Percentiles rank a stretch among this genome's conserved stretches.
phyloP scores from a whole-genome alignment of 441 rosid species.

The Caryocar brasiliense region DNA sequence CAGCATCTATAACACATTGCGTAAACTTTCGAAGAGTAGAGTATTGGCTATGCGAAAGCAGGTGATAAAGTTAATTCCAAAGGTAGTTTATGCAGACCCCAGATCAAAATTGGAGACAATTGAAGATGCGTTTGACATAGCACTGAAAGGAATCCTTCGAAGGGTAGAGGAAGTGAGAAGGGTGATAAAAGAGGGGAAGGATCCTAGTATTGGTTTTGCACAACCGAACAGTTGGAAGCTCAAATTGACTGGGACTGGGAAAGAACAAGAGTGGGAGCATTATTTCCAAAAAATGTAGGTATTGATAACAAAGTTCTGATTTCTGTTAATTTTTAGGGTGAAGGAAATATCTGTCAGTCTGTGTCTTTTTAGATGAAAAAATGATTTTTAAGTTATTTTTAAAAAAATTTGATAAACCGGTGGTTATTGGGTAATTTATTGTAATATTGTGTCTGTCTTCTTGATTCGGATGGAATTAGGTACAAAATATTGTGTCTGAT shows the following conservation, averaged over 20 bases:
- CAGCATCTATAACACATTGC: slow-evolving; percentile 9
- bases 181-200: slow-evolving; percentile 13
- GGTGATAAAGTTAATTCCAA: slow-evolving; percentile 25
- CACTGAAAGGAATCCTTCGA: slow-evolving; percentile 30
- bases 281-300: neutral
- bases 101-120: neutral
- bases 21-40: neutral
- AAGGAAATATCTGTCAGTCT: no score
- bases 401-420: no score
- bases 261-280: slow-evolving; percentile 1
- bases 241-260: neutral
- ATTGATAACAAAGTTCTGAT: no score
- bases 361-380: no score
- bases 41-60: slow-evolving; percentile 16
- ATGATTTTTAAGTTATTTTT: no score
- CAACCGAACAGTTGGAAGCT: slow-evolving; percentile 1
- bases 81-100: slow-evolving; percentile 23
- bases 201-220: slow-evolving; percentile 20
- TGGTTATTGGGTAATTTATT: no score
- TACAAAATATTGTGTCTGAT: no score
- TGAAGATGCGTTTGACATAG: slow-evolving; percentile 59
- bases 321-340: no score
- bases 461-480: no score
- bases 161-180: slow-evolving; percentile 29
- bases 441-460: no score